Conservation (phyloP, 1,284 basidiomycete genomes). For the Bjerkandera adusta region DNA sequence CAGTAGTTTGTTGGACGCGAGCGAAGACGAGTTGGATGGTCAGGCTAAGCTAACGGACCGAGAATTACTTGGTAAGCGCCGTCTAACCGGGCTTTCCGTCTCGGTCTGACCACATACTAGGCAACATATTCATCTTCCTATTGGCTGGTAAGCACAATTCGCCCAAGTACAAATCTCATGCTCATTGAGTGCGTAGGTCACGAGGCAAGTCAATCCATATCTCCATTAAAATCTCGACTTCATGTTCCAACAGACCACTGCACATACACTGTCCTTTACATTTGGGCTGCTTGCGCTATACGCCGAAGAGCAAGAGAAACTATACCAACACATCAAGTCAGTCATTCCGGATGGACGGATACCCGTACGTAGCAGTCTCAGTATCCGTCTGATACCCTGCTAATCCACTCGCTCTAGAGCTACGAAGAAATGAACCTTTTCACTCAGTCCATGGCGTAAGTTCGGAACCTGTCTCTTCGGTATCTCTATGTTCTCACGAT, state of each 20-base stretch:
- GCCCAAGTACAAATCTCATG: no score
- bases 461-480: not conserved
- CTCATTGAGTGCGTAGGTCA: constrained; percentile 7
- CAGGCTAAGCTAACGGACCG: constrained; percentile 36
- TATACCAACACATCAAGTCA: constrained; percentile 47
- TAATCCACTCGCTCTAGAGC: constrained; percentile 3
- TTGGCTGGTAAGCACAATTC: constrained; percentile 25
- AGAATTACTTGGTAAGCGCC: constrained; percentile 41
- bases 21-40: constrained; percentile 23
- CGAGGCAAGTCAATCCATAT: constrained; percentile 35
- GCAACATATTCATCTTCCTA: constrained; percentile 53
- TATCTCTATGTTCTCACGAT: not conserved
- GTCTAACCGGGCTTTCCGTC: not conserved
- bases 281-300: constrained; percentile 49
- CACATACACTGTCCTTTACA: constrained; percentile 52
- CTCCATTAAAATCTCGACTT: not conserved
- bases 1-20: constrained; percentile 3
- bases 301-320: constrained; percentile 55
- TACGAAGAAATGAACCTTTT: constrained; percentile 37
- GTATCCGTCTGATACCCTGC: not conserved
- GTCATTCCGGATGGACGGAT: constrained; percentile 37
- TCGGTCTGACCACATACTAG: constrained; percentile 21
- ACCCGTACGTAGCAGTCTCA: constrained; percentile 35
- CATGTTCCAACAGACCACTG: constrained; percentile 37
- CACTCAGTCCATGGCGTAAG: constrained; percentile 42